Percentiles rank a stretch among this genome's conserved stretches.
These are phyloP conservation scores for Pseudofabraea citricarpa DNA, from an alignment of 2,329 filamentous ascomycete genomes.

Conservation along the genomic window DNA sequence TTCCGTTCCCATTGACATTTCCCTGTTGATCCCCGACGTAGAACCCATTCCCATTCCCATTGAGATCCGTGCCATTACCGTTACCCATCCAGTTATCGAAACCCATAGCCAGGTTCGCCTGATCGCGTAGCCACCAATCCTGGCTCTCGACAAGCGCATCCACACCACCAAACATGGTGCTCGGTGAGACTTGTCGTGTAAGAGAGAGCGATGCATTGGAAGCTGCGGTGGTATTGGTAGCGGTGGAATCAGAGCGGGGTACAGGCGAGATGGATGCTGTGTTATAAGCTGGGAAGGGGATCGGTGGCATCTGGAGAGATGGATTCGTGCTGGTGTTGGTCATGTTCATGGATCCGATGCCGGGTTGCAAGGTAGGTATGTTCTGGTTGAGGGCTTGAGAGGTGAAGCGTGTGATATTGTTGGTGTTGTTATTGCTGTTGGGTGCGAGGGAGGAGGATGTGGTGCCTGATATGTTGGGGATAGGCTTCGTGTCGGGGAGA, in stretches of 20 bases:
- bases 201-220: constrained; percentile 10
- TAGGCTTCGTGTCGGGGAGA: constrained; percentile 7
- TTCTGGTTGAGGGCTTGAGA: background rate
- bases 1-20: background rate
- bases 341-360: background rate
- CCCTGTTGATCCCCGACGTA: background rate
- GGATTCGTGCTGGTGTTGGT: too few relatives aligned
- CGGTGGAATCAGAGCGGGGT: constrained; percentile 12
- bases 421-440: too few relatives aligned
- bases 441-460: background rate
- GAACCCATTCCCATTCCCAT: background rate
- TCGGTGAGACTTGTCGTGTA: constrained; percentile 34
- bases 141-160: constrained; percentile 59
- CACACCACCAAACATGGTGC: constrained; percentile 52
- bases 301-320: background rate
- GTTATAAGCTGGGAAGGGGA: background rate
- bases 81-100: constrained; percentile 54
- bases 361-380: background rate
- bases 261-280: background rate
- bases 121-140: constrained; percentile 61
- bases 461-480: background rate
- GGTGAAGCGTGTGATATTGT: background rate
- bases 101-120: constrained; percentile 53
- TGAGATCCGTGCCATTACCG: constrained; percentile 4
- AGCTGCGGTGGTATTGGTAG: constrained; percentile 9